Base-by-base conservation (phyloP, 495 filamentous ascomycete genomes). In the Neurospora sp. region DNA sequence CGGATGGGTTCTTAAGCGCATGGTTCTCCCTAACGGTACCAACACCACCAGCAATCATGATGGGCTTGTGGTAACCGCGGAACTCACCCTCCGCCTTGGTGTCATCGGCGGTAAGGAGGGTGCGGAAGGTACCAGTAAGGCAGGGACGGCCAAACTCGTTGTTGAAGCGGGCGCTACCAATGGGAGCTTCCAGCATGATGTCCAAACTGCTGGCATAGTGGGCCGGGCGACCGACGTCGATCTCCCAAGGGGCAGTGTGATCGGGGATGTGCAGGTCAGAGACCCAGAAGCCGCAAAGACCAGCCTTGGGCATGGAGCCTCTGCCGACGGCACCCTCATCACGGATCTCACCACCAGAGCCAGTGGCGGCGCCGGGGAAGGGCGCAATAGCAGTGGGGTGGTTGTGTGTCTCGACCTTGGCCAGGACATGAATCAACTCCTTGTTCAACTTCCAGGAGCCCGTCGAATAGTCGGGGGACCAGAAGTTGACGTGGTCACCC, bases 71-170 rank as follows among this genome's bases (percentile, higher is more conserved):
- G 77, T 97, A 99, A 19, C 96, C 96, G 76, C 96, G 86, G 69
- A 92, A 83, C 69, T 99, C 95, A 4, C 86, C 77, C 24, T 79
- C 78, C 0, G 75, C 74, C 36, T 79, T 79, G 34, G 77, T 73
- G 36, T 82, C 89, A 71, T 88, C 87, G n/a, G 69, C 89, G 83
- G 62, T 91, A 28, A 95, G 86, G 4, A 99, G 84, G 0, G 96
- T 98, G 69, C 94, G 87, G 85, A 98, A 98, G 79, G 93, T 94
- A 36, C 96, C 96, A 0, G 89, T 85, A 34, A 94, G 93, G 78
- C 91, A 93, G 42, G 96, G 96, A n/a, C 96, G 88, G 38, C 96
- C 96, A 79, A 98, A 98, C 76, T 99, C 96, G 77, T 99, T 99
- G 87, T 98, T 98, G 84, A 94, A 98, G 19, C 92, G 89, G 70